Conservation (phyloP, 1,139 yeast species). For the Sporopachydermia cereana region DNA sequence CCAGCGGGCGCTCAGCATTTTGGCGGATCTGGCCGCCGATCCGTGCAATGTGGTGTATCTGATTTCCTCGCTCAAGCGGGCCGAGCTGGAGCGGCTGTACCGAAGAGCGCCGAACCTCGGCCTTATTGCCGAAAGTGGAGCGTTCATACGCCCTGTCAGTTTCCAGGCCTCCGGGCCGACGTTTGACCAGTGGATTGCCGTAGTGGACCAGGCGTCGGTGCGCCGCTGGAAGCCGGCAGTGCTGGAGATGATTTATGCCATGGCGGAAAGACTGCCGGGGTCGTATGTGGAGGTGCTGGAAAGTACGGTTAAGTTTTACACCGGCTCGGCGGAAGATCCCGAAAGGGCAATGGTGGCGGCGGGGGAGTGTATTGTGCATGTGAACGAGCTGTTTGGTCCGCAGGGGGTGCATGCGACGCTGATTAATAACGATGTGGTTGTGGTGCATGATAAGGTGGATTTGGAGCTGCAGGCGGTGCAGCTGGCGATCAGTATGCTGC, state of each 20-base stretch:
- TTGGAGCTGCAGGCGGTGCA: slow-evolving; percentile 42
- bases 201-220: slow-evolving; percentile 41
- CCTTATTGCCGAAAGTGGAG: slow-evolving; percentile 84
- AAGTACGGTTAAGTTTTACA: slow-evolving; percentile 62
- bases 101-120: slow-evolving; percentile 63
- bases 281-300: slow-evolving; percentile 64
- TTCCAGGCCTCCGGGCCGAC: slow-evolving; percentile 28
- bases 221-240: slow-evolving; percentile 53
- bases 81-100: slow-evolving; percentile 56
- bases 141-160: slow-evolving; percentile 38
- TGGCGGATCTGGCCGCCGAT: slow-evolving; percentile 38
- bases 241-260: slow-evolving; percentile 46
- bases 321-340: slow-evolving; percentile 57
- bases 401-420: slow-evolving; percentile 71
- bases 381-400: slow-evolving; percentile 59
- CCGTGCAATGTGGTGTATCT: slow-evolving; percentile 58
- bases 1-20: slow-evolving; percentile 22
- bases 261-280: slow-evolving; percentile 73
- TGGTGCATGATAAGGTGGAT: slow-evolving; percentile 41
- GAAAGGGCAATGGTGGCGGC: slow-evolving; percentile 56
- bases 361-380: slow-evolving; percentile 80
- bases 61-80: slow-evolving; percentile 50
- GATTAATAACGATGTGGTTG: slow-evolving; percentile 55
- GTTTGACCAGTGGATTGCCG: slow-evolving; percentile 49
- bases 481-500: slow-evolving; percentile 19